A percentile compares a stretch with the other conserved stretches of the same genome.
Evolutionary conservation across 495 filamentous ascomycete species (phyloP).

Genomic region (Gamarada debralockiae): DNA sequence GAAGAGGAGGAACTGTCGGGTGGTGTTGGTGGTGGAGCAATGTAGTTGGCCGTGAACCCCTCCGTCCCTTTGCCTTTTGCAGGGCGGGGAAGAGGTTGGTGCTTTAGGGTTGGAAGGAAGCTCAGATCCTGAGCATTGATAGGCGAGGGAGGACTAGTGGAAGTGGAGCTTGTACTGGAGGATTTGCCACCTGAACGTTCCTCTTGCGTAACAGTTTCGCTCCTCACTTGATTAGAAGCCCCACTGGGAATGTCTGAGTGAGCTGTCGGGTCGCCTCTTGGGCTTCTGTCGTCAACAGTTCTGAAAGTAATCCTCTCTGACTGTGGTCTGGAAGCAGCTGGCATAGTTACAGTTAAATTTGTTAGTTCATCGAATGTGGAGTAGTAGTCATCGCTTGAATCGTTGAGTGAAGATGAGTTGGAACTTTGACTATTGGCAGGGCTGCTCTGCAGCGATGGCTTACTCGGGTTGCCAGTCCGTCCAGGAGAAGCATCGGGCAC

Average conservation of each 20-base stretch:
- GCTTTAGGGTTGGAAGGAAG: conserved; percentile 28
- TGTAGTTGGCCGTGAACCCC: conserved; percentile 9
- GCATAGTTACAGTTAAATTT: too few relatives aligned
- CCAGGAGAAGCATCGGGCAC: too few relatives aligned
- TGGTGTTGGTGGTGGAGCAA: background rate
- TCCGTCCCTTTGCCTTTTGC: conserved; percentile 16
- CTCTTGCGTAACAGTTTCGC: too few relatives aligned
- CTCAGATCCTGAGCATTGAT: conserved; percentile 24
- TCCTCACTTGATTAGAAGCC: background rate
- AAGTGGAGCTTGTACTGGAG: background rate
- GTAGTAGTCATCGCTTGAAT: too few relatives aligned
- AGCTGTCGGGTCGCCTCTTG: too few relatives aligned
- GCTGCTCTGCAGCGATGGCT: too few relatives aligned
- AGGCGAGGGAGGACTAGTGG: conserved; percentile 29
- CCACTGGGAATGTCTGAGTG: too few relatives aligned
- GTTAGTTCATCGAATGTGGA: too few relatives aligned
- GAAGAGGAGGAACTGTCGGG: conserved; percentile 7
- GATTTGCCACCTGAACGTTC: background rate
- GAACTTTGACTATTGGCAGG: too few relatives aligned
- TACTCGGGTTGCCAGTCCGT: too few relatives aligned
- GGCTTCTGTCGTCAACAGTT: too few relatives aligned
- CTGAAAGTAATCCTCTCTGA: conserved; percentile 10
- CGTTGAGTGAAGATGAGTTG: too few relatives aligned
- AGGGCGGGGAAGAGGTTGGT: conserved; percentile 26
- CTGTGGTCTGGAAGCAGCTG: conserved; percentile 10